Evolutionary conservation across 129 eudicot genomes (phyloP), one percentile per base, ranked within the genome.

Genomic region (Saposhnikovia divaricata): DNA sequence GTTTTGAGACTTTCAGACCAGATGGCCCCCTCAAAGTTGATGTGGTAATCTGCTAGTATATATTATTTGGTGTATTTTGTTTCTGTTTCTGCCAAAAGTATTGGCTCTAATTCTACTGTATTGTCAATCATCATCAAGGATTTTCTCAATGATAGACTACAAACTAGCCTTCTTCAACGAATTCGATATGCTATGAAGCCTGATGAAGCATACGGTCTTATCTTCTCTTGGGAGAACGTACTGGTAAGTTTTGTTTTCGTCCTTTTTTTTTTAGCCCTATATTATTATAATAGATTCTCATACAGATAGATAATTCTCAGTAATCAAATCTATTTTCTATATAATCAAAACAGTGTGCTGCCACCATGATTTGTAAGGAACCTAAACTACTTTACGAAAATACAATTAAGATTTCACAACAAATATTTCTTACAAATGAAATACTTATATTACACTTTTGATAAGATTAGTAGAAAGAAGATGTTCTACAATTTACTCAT

Each of bases 141-240:
- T 86, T 95, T 91, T 87, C 77, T 95, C 78, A 95, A 95, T 85
- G 97, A 95, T 76, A 83, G 92, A 82, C 82, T 92, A 74, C 96
- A 95, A 85, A 96, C 88, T 80, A 96, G 98, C 38, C 90, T 92
- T 85, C 86, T 94, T 65, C 82, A 92, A 81, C 78, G 98, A 63
- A 92, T 95, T 74, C 90, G 98, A 7, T 95, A 95, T 81, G 98
- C 98, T 27, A 95, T 95, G 98, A 95, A 95, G 88, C 98, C 98
- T 71, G 98, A 95, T 80, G 98, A 95, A 87, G 97, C 98, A 34
- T 91, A 91, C 85, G 98, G 98, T 18, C 97, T 94, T 74, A 90
- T 94, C 75, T 94, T 94, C 83, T 94, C 98, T 55, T 94, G 97
- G 98, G 98, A 94, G 65, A 93, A 88, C 87, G 98, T 93, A 53